Conservation (phyloP, 208 protist species). For the Trypanosoma boissoni region DNA sequence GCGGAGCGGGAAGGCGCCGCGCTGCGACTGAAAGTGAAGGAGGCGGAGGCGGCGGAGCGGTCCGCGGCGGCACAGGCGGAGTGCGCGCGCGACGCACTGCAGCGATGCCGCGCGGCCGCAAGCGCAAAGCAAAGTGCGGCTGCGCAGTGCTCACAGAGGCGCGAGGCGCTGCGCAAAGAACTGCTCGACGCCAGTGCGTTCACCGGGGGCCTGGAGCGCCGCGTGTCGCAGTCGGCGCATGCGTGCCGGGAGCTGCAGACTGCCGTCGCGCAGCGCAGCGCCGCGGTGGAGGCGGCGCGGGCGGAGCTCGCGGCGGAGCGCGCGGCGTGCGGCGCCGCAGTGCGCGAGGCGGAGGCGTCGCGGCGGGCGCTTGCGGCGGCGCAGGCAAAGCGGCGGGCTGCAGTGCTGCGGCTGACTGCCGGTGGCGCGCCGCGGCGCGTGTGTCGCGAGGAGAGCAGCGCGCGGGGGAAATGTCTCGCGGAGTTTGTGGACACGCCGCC, state of each 20-base stretch:
- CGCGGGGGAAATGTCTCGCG: background rate
- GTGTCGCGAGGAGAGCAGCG: background rate
- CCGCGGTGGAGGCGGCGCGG: background rate
- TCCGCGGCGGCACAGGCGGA: conserved; percentile 3
- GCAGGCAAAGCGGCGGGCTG: background rate
- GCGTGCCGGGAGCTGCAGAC: background rate
- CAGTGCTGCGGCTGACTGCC: background rate
- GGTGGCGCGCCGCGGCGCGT: too few relatives aligned
- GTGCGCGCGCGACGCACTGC: background rate
- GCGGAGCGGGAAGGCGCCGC: background rate
- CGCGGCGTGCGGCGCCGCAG: too few relatives aligned
- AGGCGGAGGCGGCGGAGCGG: background rate
- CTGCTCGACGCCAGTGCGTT: too few relatives aligned
- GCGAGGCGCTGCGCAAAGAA: too few relatives aligned
- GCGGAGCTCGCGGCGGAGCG: background rate
- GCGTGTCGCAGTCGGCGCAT: background rate
- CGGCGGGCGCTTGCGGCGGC: too few relatives aligned
- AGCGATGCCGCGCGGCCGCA: background rate
- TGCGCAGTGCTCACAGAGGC: too few relatives aligned
- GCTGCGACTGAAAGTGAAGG: background rate
- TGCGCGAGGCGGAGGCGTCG: too few relatives aligned
- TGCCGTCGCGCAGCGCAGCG: background rate
- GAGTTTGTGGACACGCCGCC: too few relatives aligned
- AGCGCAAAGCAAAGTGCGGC: too few relatives aligned
- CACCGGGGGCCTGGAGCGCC: background rate